Base-by-base conservation (phyloP, 2,329 filamentous ascomycete genomes). In the Cryphonectria nitschkei region DNA sequence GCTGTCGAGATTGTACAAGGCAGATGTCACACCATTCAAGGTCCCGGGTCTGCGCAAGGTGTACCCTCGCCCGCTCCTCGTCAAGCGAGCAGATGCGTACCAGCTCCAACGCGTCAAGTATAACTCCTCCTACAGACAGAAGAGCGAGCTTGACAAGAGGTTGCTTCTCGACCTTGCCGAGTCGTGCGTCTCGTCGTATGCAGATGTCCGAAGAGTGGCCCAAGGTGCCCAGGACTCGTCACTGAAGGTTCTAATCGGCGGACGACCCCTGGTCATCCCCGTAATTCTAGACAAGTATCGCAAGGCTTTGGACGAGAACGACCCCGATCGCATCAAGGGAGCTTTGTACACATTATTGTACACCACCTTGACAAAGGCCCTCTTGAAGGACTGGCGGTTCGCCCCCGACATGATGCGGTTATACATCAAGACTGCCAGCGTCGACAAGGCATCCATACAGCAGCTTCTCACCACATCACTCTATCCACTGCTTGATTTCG, bases 381-480 rank as follows among this genome's bases (percentile, higher is more conserved):
- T 97, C 62, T 89, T 94, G 63, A 91, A 93, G 68, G 95, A 99
- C 79, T 99, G 97, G 97, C 92, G 95, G 54, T 98, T 95, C 80
- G 94, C 96, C 0, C 96, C 97, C 0, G 88, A 92, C n/a, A 84
- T 98, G 65, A 93, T 99, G 83, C 90, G 91, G 68, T 86, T 96
- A 11, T 99, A 97, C 81, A 96, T 99, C 74, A 89, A 93, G 76
- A 94, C 96, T 2, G 95, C 93, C 26, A 91, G 91, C 50, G 94
- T 97, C 22, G 96, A 99, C 81, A 97, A 97, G 79, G 90, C 94
- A 5, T 98, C 95, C 0, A 95, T 99, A 56, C 96, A 99, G 80
- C 94, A 92, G 75, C 87, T 99, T 22, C 94, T 94, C 19, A 89
- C 90, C 0, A 92, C 90, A 50, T 93, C 93, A 0, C 86, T 97